These are phyloP conservation scores for Pichia paraexigua DNA, from an alignment of 805 yeast genomes.

Conservation along the genomic window DNA sequence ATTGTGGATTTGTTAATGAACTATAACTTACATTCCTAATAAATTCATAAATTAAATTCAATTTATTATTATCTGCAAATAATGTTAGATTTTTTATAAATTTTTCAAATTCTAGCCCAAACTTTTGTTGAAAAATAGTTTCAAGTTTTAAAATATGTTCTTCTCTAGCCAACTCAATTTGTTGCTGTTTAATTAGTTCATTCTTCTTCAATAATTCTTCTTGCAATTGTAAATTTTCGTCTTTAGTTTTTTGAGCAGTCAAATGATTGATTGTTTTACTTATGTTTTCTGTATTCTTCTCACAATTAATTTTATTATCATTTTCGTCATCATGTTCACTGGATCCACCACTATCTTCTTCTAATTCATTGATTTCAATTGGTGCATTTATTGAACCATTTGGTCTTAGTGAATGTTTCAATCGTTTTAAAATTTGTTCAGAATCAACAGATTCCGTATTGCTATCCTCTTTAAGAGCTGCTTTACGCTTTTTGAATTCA, in stretches of 20 bases:
- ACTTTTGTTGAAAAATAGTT: slow-evolving; percentile 5
- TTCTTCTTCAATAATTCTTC: not conserved
- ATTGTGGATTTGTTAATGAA: slow-evolving; percentile 9
- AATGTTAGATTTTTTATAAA: slow-evolving; percentile 12
- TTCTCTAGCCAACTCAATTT: not conserved
- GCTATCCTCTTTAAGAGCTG: not conserved
- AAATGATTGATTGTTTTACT: too few relatives aligned
- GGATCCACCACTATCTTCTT: not conserved
- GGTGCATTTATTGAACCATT: slow-evolving; percentile 4
- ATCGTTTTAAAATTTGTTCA: not conserved
- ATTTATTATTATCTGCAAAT: slow-evolving; percentile 18
- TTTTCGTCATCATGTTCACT: slow-evolving; percentile 1
- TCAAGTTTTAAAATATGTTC: not conserved
- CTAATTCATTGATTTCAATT: slow-evolving; percentile 11
- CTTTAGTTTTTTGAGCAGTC: not conserved
- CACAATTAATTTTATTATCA: not conserved
- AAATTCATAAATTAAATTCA: slow-evolving; percentile 26
- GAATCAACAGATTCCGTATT: not conserved
- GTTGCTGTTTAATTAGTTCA: not conserved
- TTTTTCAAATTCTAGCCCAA: slow-evolving; percentile 8
- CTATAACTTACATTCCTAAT: slow-evolving; percentile 23
- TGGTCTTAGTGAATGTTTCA: slow-evolving; percentile 1
- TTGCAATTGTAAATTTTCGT: not conserved
- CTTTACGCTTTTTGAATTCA: not conserved
- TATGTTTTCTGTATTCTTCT: not conserved